Evolutionary conservation across 345 rosid species (phyloP).

Genomic region (Acer negundo): DNA sequence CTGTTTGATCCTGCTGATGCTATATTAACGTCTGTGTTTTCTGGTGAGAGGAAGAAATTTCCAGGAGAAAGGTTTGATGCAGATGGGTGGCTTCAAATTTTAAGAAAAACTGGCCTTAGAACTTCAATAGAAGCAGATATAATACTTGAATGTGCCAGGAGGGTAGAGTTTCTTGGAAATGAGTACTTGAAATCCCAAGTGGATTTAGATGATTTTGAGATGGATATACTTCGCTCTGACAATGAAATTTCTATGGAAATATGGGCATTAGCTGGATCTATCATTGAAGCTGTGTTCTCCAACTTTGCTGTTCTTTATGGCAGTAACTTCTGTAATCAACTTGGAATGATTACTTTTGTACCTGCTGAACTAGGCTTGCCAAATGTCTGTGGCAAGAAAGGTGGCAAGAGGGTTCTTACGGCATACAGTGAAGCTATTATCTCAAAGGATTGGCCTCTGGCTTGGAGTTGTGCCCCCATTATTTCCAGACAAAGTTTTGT

Average conservation of each 20-base stretch:
- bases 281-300: conserved; percentile 73
- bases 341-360: conserved; percentile 76
- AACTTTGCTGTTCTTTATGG: conserved; percentile 85
- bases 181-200: conserved; percentile 50
- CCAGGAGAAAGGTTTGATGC: conserved; percentile 92
- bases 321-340: conserved; percentile 70
- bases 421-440: conserved; percentile 76
- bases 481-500: conserved; percentile 68
- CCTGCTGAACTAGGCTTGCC: conserved; percentile 93
- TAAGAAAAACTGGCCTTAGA: conserved; percentile 78
- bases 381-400: conserved; percentile 58
- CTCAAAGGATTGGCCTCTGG: conserved; percentile 87
- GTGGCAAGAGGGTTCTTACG: conserved; percentile 79
- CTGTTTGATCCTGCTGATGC: conserved; percentile 89
- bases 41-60: conserved; percentile 78
- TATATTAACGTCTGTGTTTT: conserved; percentile 76
- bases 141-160: conserved; percentile 86
- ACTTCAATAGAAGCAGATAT: conserved; percentile 74
- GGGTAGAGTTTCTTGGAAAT: conserved; percentile 70
- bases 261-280: conserved; percentile 81
- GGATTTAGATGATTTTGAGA: conserved; percentile 60
- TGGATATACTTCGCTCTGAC: conserved; percentile 38
- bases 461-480: conserved; percentile 88
- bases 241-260: conserved; percentile 70
- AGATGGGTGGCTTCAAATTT: conserved; percentile 84